Percentiles rank a stretch among this genome's conserved stretches.
Evolutionary conservation across 495 filamentous ascomycete species (phyloP).

Genomic region (Cercophora newfieldiana): DNA sequence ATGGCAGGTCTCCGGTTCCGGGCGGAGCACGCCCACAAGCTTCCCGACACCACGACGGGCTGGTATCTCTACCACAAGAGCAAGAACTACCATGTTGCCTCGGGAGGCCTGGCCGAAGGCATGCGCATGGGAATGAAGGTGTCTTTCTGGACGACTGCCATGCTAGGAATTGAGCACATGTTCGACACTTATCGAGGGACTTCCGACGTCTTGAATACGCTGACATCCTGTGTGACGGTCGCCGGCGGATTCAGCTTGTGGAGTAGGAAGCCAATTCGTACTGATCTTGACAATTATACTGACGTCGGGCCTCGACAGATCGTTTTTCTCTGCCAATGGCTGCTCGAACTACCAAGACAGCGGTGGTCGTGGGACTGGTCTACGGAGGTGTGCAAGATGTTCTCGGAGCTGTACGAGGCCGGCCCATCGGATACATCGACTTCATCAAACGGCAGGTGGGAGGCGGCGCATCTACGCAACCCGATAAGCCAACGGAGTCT

Average conservation of each 20-base stretch:
- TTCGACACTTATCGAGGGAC: constrained; percentile 74
- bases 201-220: constrained; percentile 72
- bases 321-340: constrained; percentile 78
- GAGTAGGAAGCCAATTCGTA: constrained; percentile 54
- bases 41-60: constrained; percentile 74
- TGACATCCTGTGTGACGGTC: constrained; percentile 76
- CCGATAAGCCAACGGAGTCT: constrained; percentile 61
- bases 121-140: constrained; percentile 72
- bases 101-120: constrained; percentile 75
- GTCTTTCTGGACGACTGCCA: constrained; percentile 61
- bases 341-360: constrained; percentile 79
- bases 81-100: constrained; percentile 84
- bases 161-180: constrained; percentile 78
- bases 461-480: background rate
- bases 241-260: constrained; percentile 84
- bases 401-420: constrained; percentile 56
- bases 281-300: constrained; percentile 9
- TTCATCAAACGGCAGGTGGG: constrained; percentile 49
- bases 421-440: constrained; percentile 70
- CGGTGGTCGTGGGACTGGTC: constrained; percentile 70
- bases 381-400: constrained; percentile 79
- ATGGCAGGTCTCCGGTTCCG: constrained; percentile 78
- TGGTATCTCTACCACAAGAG: constrained; percentile 98
- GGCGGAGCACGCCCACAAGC: constrained; percentile 88
- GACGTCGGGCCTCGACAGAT: constrained; percentile 50